Evolutionary conservation across 1,284 basidiomycete species (phyloP), one percentile per base, ranked within the genome.

Genomic region (Cryptococcus hybrid): DNA sequence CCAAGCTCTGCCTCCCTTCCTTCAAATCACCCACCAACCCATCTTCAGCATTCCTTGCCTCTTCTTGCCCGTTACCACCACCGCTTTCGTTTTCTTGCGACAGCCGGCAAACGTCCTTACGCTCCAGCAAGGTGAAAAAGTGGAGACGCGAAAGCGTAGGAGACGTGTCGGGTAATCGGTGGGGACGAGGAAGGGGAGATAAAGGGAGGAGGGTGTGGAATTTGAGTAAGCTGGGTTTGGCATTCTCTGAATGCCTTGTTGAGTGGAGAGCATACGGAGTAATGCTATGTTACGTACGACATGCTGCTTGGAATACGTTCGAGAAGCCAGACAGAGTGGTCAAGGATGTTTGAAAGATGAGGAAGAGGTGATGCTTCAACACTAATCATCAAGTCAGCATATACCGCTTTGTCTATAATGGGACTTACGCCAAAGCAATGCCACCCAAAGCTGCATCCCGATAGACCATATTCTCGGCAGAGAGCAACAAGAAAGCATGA

Each of bases 31-130:
- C 85, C 69, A 94, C 86, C 8, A 89, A 78, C 64, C 88, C 88
- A 62, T 91, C 90, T 34, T 86, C 89, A 69, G 89, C 88, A 52
- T 83, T 1, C 82, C 79, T 48, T 77, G 74, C 44, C 88, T 81
- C 74, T 90, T 93, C 77, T 88, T 92, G 50, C 55, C 79, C 81
- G 24, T 24, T 24, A 24, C 24, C 24, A 24, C 24, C 24, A 39
- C 65, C 34, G 66, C 61, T 42, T 47, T 35, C 46, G 34, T 47
- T 47, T 7, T 35, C 24, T 44, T 7, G 43, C 43, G 24, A 12
- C 46, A 12, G 46, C 34, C n/a, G 40, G 11, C 15, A 30, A 7
- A 24, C 46, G 6, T 30, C 15, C 18, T 47, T 47, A 30, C 34
- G 49, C 11, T 70, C 69, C 13, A 75, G 60, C 6, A 45, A 8